Base-by-base conservation (phyloP, 2,329 filamentous ascomycete species). In the Pseudocercospora eumusae region DNA sequence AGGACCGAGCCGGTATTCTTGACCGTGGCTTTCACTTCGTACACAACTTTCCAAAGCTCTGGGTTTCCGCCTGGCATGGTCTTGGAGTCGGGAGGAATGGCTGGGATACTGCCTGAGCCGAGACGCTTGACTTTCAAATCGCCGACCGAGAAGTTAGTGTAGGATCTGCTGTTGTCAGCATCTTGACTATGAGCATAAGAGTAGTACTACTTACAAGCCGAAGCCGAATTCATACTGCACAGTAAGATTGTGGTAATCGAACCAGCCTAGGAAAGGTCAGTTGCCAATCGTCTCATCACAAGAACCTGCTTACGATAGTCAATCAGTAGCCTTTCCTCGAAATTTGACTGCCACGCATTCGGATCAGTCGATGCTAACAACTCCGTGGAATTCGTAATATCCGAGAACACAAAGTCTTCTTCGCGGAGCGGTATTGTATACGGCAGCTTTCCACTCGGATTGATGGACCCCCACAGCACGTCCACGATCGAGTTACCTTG, bases 391-490 rank as follows among this genome's bases (percentile, higher is more conserved):
- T 78, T 78, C 31, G 74, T 71, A 27, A 78, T 71, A 18, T 72
- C 70, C 13, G 70, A 73, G 61, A 71, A 73, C 2, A 59, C 59
- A 70, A 72, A 72, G 61, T 75, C 73, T 42, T 45, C 49, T 45
- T 90, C 80, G 0, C 81, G 82, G 71, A 87, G 89, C 7, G 90
- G 91, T 56, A 96, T 89, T 0, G 92, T 96, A 76, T 96, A 96
- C 0, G 93, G 93, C 1, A 97, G 79, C 60, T 89, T 88, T 18
- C 93, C 92, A 53, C 86, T 90, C 0, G 88, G 87, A 68, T 92
- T 93, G 13, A 87, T 82, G 21, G 88, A 83, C 4, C 92, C 92
- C 62, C 70, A 74, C 9, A 74, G 59, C 27, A 73, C 55, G 25
- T 70, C 57, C 9, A 66, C 62, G 4, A 96, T 82, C 0, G 92